A percentile compares a stretch with the other conserved stretches of the same genome.
These are phyloP conservation scores for Microcyclosporella mali DNA, from an alignment of 2,329 filamentous ascomycete species.

Conservation along the genomic window DNA sequence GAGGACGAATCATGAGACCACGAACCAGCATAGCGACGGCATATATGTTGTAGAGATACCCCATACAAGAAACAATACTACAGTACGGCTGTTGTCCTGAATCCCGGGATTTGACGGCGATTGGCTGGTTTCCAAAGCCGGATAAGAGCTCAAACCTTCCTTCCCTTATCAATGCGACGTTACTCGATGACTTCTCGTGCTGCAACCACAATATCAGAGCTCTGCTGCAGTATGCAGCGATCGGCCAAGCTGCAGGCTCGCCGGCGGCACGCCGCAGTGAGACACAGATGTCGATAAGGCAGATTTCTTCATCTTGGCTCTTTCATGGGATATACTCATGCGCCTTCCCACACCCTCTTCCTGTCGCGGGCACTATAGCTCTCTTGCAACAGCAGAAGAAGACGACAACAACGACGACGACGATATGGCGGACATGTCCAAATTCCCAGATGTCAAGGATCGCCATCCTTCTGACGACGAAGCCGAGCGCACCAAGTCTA, in stretches of 20 bases:
- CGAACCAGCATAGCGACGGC: neutral
- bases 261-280: neutral
- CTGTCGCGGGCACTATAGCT: too few species aligned
- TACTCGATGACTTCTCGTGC: neutral
- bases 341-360: too few species aligned
- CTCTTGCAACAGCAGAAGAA: too few species aligned
- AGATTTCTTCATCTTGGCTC: neutral
- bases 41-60: neutral
- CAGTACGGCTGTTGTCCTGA: too few species aligned
- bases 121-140: too few species aligned
- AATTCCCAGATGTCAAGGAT: conserved; percentile 8
- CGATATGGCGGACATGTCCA: conserved; percentile 6
- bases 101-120: too few species aligned
- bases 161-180: neutral
- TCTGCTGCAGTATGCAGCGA: neutral
- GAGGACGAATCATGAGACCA: neutral
- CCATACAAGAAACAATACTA: neutral
- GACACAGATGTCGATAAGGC: neutral
- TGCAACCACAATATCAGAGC: neutral
- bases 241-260: conserved; percentile 2
- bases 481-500: conserved; percentile 10
- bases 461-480: conserved; percentile 2
- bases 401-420: too few species aligned
- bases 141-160: neutral
- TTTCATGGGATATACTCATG: too few species aligned